A percentile compares a stretch with the other conserved stretches of the same genome.
Evolutionary conservation across 148 eudicot genomes (phyloP).

Genomic region (Camellia lanceoleosa): DNA sequence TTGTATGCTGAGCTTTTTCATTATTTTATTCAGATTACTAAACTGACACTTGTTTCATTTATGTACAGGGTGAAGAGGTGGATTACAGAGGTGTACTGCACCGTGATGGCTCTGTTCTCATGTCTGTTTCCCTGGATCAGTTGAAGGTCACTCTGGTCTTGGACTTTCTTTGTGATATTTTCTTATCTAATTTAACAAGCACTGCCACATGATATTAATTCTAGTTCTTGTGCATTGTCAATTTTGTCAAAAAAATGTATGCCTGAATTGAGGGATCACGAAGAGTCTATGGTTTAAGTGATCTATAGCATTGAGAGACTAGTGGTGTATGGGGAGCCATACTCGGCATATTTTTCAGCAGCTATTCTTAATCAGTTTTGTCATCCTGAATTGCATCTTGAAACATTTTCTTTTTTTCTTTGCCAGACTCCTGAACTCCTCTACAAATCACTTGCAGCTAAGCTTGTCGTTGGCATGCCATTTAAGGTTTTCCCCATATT

Average conservation of each 20-base stretch:
- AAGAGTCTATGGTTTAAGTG: neutral
- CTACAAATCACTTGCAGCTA: slow-evolving; percentile 86
- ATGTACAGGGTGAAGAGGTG: slow-evolving; percentile 85
- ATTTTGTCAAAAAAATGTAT: neutral
- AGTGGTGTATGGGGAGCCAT: neutral
- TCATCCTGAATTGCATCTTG: slow-evolving; percentile 9
- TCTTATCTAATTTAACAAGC: neutral
- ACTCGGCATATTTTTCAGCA: neutral
- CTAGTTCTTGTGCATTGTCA: neutral
- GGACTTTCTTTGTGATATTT: neutral
- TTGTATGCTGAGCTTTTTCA: neutral
- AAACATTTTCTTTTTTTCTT: slow-evolving; percentile 10
- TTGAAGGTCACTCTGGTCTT: slow-evolving; percentile 52
- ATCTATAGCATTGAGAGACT: neutral
- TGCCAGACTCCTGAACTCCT: slow-evolving; percentile 81
- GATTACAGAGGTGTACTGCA: slow-evolving; percentile 93
- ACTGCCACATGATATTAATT: neutral
- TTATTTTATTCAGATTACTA: neutral
- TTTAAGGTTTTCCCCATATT: slow-evolving; percentile 57
- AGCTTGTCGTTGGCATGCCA: slow-evolving; percentile 92
- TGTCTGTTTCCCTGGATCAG: slow-evolving; percentile 78
- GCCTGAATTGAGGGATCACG: neutral
- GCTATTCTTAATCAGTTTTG: neutral
- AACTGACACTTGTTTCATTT: slow-evolving; percentile 10
- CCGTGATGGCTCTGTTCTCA: slow-evolving; percentile 99